Evolutionary conservation across 1,284 basidiomycete genomes (phyloP), one percentile per base, ranked within the genome.

Genomic region (Vanrija sp.): DNA sequence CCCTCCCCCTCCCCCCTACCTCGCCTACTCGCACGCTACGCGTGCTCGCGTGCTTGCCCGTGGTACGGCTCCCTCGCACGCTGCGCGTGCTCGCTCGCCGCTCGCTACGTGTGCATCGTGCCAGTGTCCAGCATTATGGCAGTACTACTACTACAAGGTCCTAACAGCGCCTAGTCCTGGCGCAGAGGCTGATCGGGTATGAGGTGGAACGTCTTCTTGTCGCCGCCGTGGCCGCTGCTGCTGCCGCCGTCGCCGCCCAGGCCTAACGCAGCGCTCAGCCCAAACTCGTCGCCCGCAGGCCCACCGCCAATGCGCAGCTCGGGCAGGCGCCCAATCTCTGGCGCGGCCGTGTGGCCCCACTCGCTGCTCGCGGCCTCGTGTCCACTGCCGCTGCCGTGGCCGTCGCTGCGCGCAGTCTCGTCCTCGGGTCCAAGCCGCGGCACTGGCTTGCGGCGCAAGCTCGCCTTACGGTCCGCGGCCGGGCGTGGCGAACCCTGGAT

Each of bases 371-470:
- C 37, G 37, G 18, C n/a, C 16, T 41, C 41, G 35, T 23, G 15
- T 31, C 31, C 31, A 14, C 31, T 31, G 31, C 31, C 9, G 10
- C 24, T 15, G 35, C 16, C 27, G 19, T 16, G 24, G 23, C 43
- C 15, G 18, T 19, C 18, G 41, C 16, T 22, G 24, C 6, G 45
- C 18, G 16, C 16, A n/a, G 31, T 20, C n/a, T 27, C 45, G 14
- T 45, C 53, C 19, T 44, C 46, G 20, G 31, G 25, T 18, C 8
- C 25, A n/a, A 60, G 50, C 14, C 42, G 47, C 10, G 59, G 59
- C n/a, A 60, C 59, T 18, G 59, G 55, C 48, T 60, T 60, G 38
- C 59, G 55, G 12, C 59, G 46, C n/a, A 54, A 38, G n/a, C 47
- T 50, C 16, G 27, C 52, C 51, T 57, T 57, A 45, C 59, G 54